These are phyloP conservation scores for Corrigiola litoralis DNA, from an alignment of 179 eudicot genomes.

Conservation along the genomic window DNA sequence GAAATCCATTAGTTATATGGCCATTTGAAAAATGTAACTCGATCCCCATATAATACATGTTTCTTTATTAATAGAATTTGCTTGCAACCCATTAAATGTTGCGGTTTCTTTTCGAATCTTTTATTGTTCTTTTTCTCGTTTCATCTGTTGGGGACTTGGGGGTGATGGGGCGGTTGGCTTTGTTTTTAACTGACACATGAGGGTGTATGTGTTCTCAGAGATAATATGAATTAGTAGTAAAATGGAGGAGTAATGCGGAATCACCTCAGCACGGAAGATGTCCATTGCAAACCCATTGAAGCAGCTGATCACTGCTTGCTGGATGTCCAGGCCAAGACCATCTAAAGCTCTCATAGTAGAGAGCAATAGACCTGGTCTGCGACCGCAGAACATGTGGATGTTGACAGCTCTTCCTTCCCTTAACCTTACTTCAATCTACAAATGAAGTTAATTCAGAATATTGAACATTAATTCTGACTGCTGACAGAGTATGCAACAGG, in stretches of 20 bases:
- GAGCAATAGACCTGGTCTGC: constrained; percentile 80
- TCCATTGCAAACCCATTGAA: constrained; percentile 96
- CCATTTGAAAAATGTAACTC: background rate
- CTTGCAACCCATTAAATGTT: too few species aligned
- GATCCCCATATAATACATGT: too few species aligned
- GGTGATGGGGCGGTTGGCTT: too few species aligned
- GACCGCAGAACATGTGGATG: constrained; percentile 89
- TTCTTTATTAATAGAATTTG: too few species aligned
- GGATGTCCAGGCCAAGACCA: constrained; percentile 76
- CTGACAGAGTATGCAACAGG: background rate
- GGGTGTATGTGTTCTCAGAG: too few species aligned
- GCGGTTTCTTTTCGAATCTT: too few species aligned
- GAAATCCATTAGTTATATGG: background rate
- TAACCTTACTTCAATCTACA: constrained; percentile 81
- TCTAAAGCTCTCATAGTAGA: constrained; percentile 89
- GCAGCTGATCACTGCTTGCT: constrained; percentile 97
- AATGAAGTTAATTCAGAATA: constrained; percentile 3
- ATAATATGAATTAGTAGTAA: too few species aligned
- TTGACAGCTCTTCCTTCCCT: constrained; percentile 94
- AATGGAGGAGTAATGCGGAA: background rate
- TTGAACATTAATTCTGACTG: background rate
- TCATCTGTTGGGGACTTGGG: too few species aligned
- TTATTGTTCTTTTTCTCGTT: too few species aligned
- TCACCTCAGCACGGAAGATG: constrained; percentile 88
- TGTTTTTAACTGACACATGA: too few species aligned